Evolutionary conservation across 495 filamentous ascomycete species (phyloP), one percentile per base, ranked within the genome.

Genomic region (Oidiodendron maius): DNA sequence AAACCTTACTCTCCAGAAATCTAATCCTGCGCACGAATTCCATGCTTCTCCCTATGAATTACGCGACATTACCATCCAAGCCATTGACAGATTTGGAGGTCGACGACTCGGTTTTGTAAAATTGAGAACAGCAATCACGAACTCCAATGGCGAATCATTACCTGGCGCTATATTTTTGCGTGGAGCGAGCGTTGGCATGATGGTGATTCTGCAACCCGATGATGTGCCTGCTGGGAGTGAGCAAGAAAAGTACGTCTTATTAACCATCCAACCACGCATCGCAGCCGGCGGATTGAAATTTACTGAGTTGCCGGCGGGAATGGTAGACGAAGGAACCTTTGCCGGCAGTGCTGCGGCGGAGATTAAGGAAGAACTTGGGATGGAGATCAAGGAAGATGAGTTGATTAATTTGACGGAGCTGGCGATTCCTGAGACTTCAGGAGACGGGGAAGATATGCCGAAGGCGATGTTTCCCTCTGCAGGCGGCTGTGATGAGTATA

Each of bases 241-340:
- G 17, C 61, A 62, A 0, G 80, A 86, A 47, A 84, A 86, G 58
- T 75, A 82, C 53, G 88, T 81, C 2, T 68, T 95, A 21, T 64
- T 96, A 28, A 91, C 90, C 1, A 72, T 94, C 24, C 91, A 96
- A 60, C 84, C 90, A 20, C 84, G 90, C 28, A 74, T 94, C 16
- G 78, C 91, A 0, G 87, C 85, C 9, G 89, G 86, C 0, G 84
- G 81, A 4, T 67, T 96, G 8, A 72, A 74, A 8, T 83, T 95
- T 54, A 68, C 82, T 11, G 90, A 96, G 61, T 69, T 96, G 16
- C 90, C 90, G 0, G 90, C 90, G 0, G 90, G 90, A 4, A 95
- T 95, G 89, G 77, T 96, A 6, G 89, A 95, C 57, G 81, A 87
- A 50, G 85, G 85, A 18, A 79, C 75, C 3, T 95, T 95, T 65